Conservation (phyloP, 2,329 filamentous ascomycete species). For the Neofusicoccum cordaticola region DNA sequence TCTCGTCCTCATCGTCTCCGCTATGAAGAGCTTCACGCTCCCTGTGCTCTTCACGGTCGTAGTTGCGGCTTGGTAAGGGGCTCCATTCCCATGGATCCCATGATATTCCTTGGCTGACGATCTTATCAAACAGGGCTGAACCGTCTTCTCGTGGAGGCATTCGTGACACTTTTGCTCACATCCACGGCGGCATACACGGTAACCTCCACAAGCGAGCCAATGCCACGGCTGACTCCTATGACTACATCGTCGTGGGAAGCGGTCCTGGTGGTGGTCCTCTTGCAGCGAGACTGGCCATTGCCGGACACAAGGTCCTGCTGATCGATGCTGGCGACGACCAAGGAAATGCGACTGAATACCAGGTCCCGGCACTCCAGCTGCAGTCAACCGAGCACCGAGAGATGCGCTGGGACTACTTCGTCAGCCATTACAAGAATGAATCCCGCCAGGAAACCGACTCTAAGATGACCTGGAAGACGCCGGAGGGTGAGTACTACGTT, state of each 20-base stretch:
- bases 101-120: neutral
- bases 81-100: neutral
- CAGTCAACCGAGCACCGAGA: constrained; percentile 56
- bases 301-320: constrained; percentile 58
- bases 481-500: constrained; percentile 51
- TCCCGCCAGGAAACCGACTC: constrained; percentile 55
- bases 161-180: too few species aligned
- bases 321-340: constrained; percentile 61
- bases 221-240: constrained; percentile 41
- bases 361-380: constrained; percentile 55
- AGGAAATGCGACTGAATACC: constrained; percentile 45
- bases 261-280: constrained; percentile 59
- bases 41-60: neutral
- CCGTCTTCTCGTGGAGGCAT: neutral
- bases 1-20: neutral
- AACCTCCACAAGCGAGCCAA: too few species aligned
- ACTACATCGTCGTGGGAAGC: constrained; percentile 62
- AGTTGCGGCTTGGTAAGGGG: neutral
- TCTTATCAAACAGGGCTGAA: neutral
- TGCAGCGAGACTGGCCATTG: constrained; percentile 57
- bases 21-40: neutral
- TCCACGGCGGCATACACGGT: too few species aligned
- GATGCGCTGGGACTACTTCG: constrained; percentile 62
- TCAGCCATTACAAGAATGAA: constrained; percentile 59
- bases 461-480: constrained; percentile 58